phyloP scores from a whole-genome alignment of 441 rosid species.

The Pelargonium australe region DNA sequence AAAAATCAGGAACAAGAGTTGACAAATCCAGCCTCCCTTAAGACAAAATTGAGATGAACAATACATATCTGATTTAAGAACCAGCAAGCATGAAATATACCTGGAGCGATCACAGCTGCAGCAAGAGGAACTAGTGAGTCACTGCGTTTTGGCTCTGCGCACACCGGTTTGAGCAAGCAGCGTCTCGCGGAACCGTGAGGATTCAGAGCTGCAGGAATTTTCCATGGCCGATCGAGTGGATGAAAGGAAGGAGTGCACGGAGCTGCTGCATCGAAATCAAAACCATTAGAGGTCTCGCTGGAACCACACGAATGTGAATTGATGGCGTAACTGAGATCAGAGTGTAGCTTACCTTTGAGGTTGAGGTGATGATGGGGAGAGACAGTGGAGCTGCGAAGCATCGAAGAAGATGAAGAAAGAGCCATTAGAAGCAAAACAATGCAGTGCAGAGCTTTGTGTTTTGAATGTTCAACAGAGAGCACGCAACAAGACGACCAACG shows the following conservation, averaged over 20 bases:
- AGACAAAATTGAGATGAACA: too few species aligned
- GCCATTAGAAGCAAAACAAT: too few species aligned
- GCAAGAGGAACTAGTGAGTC: conserved; percentile 28
- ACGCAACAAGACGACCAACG: too few species aligned
- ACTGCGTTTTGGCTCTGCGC: conserved; percentile 21
- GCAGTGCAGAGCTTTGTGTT: too few species aligned
- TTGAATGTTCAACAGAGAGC: too few species aligned
- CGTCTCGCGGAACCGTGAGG: conserved; percentile 18
- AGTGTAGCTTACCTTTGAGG: neutral
- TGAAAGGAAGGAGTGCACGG: conserved; percentile 9
- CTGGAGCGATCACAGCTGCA: conserved; percentile 29
- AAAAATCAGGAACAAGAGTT: too few species aligned
- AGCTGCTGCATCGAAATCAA: conserved; percentile 10
- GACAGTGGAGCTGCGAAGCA: conserved; percentile 10
- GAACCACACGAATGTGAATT: neutral
- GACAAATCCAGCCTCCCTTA: too few species aligned
- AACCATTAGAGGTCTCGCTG: neutral
- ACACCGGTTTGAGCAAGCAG: conserved; percentile 14
- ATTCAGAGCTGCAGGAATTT: neutral
- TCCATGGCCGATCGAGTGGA: neutral
- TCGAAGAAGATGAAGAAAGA: conserved; percentile 15
- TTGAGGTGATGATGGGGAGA: conserved; percentile 10
- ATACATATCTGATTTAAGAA: neutral
- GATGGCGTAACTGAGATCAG: neutral
- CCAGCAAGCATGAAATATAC: conserved; percentile 19